phyloP scores from a whole-genome alignment of 176 grass and related monocot species.

The Oryza rufipogon region DNA sequence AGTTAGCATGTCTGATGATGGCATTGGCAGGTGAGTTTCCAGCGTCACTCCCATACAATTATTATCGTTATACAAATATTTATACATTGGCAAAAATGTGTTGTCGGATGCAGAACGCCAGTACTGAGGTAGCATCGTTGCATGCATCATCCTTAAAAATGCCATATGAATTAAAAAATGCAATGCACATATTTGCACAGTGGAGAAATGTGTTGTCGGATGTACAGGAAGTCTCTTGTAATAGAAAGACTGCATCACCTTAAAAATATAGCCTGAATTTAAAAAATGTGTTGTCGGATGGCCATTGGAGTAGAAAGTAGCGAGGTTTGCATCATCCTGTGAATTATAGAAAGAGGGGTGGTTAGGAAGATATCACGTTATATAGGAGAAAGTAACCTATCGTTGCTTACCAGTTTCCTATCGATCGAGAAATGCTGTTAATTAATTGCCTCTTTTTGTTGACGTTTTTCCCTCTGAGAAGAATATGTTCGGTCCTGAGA shows the following conservation, averaged over 20 bases:
- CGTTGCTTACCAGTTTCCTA: slow-evolving; percentile 28
- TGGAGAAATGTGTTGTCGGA: slow-evolving; percentile 44
- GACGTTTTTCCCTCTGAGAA: slow-evolving; percentile 25
- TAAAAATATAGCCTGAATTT: slow-evolving; percentile 38
- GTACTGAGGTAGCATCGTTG: slow-evolving; percentile 2
- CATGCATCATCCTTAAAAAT: slow-evolving; percentile 36
- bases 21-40: slow-evolving; percentile 48
- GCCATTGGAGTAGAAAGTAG: slow-evolving; percentile 42
- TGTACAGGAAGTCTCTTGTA: slow-evolving; percentile 24
- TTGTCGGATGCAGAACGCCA: slow-evolving; percentile 38
- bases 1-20: slow-evolving; percentile 39
- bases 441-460: slow-evolving; percentile 32
- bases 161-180: slow-evolving; percentile 2
- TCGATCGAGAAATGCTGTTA: slow-evolving; percentile 1
- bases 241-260: slow-evolving; percentile 46
- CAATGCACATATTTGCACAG: slow-evolving; percentile 30
- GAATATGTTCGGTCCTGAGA: slow-evolving; percentile 22
- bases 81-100: slow-evolving; percentile 38
- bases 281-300: slow-evolving; percentile 51
- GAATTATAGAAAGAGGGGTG: slow-evolving; percentile 43
- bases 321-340: slow-evolving; percentile 37
- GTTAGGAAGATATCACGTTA: slow-evolving; percentile 47
- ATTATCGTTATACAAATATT: slow-evolving; percentile 22
- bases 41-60: slow-evolving; percentile 31
- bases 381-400: slow-evolving; percentile 37